Evolutionary conservation across 1,139 yeast genomes (phyloP), one percentile per base, ranked within the genome.

Genomic region (Pichia terricola): DNA sequence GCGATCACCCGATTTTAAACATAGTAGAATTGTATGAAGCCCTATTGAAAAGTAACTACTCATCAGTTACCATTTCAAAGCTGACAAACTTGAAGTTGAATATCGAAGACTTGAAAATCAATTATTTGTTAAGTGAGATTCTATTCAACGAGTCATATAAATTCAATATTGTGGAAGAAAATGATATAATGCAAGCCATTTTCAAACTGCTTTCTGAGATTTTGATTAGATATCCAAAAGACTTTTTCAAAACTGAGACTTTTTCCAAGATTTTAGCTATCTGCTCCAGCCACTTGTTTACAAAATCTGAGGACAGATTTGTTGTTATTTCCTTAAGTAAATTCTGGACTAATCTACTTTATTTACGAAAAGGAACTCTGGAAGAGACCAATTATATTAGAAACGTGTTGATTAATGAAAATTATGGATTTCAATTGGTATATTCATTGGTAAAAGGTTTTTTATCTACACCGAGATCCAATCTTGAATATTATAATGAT

Each of bases 331-430:
- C 87, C 0, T 69, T 77, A 0, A 68, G 76, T 44, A 72, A 73
- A 50, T 85, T 86, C 54, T 86, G 94, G 94, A 66, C 68, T 3
- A 67, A 69, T 31, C 59, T 82, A 10, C 56, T 84, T 2, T 64
- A 70, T 30, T 65, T 80, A 53, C 75, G 74, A 52, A 69, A 68
- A 49, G 85, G 85, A 3, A 63, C 66, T 4, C 61, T 65, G 28
- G 64, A 66, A 25, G 85, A 80, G 50, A 72, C 72, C 27, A 65
- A 63, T 3, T 45, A 51, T 1, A 55, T 75, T 0, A 62, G 63
- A 33, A 30, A 30, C 33, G 33, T 30, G 11, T 45, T 75, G 16
- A 56, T 61, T 22, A 63, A 63, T n/a, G 56, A 60, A 22, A 54
- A 62, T 3, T 52, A 74, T 37, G 80, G 81, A 0, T 55, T 50